Percentiles rank a stretch among this genome's conserved stretches.
These are phyloP conservation scores for Rhynchospora tenuis DNA, from an alignment of 176 grass and related monocot species.

Conservation along the genomic window DNA sequence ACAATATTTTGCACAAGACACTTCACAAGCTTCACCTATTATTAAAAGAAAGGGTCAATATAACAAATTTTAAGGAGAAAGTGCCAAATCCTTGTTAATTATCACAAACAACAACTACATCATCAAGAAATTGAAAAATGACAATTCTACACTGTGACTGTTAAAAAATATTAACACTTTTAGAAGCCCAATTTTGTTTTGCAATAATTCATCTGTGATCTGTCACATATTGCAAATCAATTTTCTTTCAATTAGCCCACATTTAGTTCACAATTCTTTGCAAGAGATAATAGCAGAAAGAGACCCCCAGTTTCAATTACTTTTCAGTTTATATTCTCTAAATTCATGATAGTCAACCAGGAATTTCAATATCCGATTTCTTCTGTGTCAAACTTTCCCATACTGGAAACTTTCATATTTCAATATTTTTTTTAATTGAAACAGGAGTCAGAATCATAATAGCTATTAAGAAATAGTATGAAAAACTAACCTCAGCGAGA, in stretches of 20 bases:
- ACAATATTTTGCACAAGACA: conserved; percentile 82
- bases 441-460: neutral
- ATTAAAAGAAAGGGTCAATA: conserved; percentile 19
- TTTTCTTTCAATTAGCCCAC: neutral
- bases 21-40: conserved; percentile 91
- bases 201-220: neutral
- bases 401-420: neutral
- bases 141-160: neutral
- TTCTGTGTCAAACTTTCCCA: neutral
- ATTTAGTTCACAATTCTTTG: neutral
- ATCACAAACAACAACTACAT: neutral
- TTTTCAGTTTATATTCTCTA: neutral
- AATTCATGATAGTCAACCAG: neutral
- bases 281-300: neutral
- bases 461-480: neutral
- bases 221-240: neutral
- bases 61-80: neutral
- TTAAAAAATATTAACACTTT: neutral
- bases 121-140: neutral
- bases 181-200: neutral
- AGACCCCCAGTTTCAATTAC: neutral
- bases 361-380: neutral
- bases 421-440: neutral
- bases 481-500: conserved; percentile 67
- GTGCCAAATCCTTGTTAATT: neutral